A percentile compares a stretch with the other conserved stretches of the same genome.
Conservation (phyloP, 805 yeast species). For the Cyberlindnera japonica region DNA sequence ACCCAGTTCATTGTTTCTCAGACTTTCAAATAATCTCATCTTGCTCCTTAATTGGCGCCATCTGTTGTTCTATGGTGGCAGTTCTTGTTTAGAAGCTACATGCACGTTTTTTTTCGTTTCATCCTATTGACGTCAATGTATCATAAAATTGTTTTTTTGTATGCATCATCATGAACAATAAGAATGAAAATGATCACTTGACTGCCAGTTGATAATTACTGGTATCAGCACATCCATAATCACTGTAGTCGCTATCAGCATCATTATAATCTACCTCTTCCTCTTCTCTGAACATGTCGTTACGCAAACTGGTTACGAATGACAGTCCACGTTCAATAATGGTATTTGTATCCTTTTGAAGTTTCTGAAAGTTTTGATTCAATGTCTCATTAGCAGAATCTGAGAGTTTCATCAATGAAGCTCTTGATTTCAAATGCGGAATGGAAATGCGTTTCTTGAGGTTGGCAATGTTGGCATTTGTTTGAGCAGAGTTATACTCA, state of each 20-base stretch:
- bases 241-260: slow-evolving; percentile 15
- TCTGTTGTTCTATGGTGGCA: neutral
- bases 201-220: slow-evolving; percentile 27
- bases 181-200: slow-evolving; percentile 11
- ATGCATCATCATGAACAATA: neutral
- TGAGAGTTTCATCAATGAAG: slow-evolving; percentile 6
- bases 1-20: slow-evolving; percentile 93
- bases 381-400: slow-evolving; percentile 10
- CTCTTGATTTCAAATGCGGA: slow-evolving; percentile 14
- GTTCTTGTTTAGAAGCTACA: neutral
- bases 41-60: too few relatives aligned
- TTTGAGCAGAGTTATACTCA: slow-evolving; percentile 4
- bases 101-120: too few relatives aligned
- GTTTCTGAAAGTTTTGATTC: slow-evolving; percentile 20
- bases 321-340: slow-evolving; percentile 21
- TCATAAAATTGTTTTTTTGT: too few relatives aligned
- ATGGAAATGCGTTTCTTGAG: slow-evolving; percentile 25
- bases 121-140: too few relatives aligned
- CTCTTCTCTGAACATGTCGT: slow-evolving; percentile 29
- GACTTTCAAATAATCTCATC: slow-evolving; percentile 41
- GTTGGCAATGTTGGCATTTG: slow-evolving; percentile 17
- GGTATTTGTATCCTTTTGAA: slow-evolving; percentile 25
- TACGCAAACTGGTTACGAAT: slow-evolving; percentile 26
- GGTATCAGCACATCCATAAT: slow-evolving; percentile 27
- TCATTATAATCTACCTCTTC: slow-evolving; percentile 25